Evolutionary conservation across 116 monocot genomes (phyloP), one percentile per base, ranked within the genome.

Genomic region (Posidonia oceanica): DNA sequence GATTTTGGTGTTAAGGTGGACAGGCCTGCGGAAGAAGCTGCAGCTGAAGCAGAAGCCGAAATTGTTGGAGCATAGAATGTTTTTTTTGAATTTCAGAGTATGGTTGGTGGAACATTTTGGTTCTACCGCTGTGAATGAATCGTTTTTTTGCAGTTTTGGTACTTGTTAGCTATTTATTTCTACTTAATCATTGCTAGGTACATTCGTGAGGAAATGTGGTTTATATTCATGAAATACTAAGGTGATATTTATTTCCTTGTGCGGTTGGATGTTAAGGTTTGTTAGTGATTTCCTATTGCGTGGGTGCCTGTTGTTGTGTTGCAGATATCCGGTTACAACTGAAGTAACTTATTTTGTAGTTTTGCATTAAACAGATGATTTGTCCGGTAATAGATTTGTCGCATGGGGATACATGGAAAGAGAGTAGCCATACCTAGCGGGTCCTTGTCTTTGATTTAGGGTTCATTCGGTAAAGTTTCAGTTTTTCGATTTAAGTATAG

Each of bases 1-100:
- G 90, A 86, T 75, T 22, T 86, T 21, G 86, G 90, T 63, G 72
- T 76, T 3, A 90, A 86, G 69, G 63, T 90, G 8, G 86, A 90
- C 17, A 81, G 86, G 63, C 86, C 86, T 20, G 83, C 81, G 0
- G 89, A 90, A 59, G 90, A 86, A 63, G 79, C 58, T 36, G 63
- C 70, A 59, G 84, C 71, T 41, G 68, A 68, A 23, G 76, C 51
- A 3, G 82, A 82, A 54, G 39, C 78, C n/a, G 83, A 86, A 77
- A 65, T 90, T 41, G 41, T 42, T 40, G 65, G 65, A 13, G 65
- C 40, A 1, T 82, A 77, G 64, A 14, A 48, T 67, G n/a, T 48
- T 63, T 4, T 63, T 17, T 36, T 29, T 63, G 22, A 37, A 63
- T 39, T 64, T 64, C 16, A 13, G 36, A n/a, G 58, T 58, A n/a